phyloP scores from a whole-genome alignment of 2,329 filamentous ascomycete species.

The Pestalotiopsis sp. region DNA sequence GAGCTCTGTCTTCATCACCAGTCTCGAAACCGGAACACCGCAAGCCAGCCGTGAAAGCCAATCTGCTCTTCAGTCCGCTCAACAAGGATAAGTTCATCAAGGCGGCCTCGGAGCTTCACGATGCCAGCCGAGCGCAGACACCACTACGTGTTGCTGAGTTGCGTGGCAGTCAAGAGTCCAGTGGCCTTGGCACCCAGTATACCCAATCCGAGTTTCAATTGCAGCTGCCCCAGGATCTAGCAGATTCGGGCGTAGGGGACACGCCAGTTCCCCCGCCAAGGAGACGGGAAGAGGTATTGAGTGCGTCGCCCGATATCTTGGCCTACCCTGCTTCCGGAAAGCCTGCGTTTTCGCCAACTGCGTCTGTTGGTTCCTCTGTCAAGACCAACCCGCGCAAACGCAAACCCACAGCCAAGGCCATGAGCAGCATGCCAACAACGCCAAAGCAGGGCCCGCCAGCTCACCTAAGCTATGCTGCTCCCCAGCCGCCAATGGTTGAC shows the following conservation, averaged over 20 bases:
- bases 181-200: not conserved
- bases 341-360: constrained; percentile 16
- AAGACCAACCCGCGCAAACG: constrained; percentile 49
- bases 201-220: not conserved
- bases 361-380: constrained; percentile 53
- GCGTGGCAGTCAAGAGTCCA: not conserved
- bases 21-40: not conserved
- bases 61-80: constrained; percentile 7
- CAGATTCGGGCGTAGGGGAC: no score
- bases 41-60: not conserved
- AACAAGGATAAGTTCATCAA: constrained; percentile 3
- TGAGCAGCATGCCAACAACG: constrained; percentile 17
- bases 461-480: not conserved
- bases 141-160: not conserved
- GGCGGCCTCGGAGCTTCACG: not conserved
- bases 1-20: constrained; percentile 23
- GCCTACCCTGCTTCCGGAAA: not conserved
- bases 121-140: not conserved
- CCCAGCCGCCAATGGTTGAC: not conserved
- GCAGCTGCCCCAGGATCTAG: not conserved
- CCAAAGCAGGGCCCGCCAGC: not conserved
- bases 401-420: constrained; percentile 40
- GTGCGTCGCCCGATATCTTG: not conserved
- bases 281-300: not conserved
- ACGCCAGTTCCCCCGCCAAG: not conserved